A percentile compares a stretch with the other conserved stretches of the same genome.
These are phyloP conservation scores for Picochlorum sp. DNA, from an alignment of 139 green algal genomes.

Conservation along the genomic window DNA sequence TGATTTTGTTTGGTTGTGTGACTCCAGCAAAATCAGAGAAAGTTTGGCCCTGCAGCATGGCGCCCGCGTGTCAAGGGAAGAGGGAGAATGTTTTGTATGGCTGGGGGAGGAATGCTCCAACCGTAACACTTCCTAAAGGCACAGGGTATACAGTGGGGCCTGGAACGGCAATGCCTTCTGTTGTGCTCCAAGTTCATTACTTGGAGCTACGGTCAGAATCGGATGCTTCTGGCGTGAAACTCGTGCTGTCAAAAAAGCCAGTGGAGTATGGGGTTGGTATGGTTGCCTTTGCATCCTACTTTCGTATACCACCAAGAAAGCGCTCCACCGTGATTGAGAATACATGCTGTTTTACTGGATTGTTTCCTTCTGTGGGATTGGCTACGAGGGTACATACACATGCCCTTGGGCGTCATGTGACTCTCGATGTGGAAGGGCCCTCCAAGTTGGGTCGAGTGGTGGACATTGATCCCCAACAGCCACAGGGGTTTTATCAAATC, in stretches of 20 bases:
- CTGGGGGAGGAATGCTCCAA: conserved; percentile 67
- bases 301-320: conserved; percentile 47
- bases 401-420: conserved; percentile 44
- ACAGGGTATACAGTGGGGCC: conserved; percentile 57
- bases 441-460: background rate
- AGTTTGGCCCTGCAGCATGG: conserved; percentile 50
- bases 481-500: conserved; percentile 63
- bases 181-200: conserved; percentile 81
- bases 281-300: conserved; percentile 50
- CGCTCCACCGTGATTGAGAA: conserved; percentile 42
- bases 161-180: conserved; percentile 26
- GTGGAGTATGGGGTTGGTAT: conserved; percentile 52
- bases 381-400: conserved; percentile 81
- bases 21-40: conserved; percentile 8
- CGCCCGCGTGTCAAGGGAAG: conserved; percentile 10
- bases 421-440: conserved; percentile 11
- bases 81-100: conserved; percentile 55
- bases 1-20: conserved; percentile 77
- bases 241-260: conserved; percentile 32
- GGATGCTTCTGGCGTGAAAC: conserved; percentile 53
- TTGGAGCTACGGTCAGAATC: conserved; percentile 24
- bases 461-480: conserved; percentile 33
- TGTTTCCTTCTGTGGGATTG: conserved; percentile 62
- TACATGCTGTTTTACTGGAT: conserved; percentile 61
- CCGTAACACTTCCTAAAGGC: conserved; percentile 48